Evolutionary conservation across 495 filamentous ascomycete species (phyloP).

Genomic region (Tuber borchii): DNA sequence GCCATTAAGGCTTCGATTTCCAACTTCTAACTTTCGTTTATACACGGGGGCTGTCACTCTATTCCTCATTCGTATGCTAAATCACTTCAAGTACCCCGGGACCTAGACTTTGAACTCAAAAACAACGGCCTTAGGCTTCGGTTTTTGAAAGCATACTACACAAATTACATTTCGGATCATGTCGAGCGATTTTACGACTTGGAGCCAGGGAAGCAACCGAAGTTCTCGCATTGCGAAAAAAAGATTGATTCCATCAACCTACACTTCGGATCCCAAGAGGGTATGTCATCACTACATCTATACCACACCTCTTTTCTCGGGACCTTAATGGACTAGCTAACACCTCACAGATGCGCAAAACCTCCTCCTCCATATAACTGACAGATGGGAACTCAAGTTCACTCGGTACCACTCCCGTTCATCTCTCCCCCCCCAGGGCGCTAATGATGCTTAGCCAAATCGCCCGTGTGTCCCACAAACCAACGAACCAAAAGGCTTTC

Average conservation of each 20-base stretch:
- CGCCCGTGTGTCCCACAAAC: not conserved
- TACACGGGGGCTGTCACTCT: not conserved
- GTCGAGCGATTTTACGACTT: not conserved
- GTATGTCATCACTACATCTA: not conserved
- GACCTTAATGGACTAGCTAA: not conserved
- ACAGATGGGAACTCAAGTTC: not conserved
- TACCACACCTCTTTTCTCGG: not conserved
- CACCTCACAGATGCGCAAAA: not conserved
- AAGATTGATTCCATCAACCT: not conserved
- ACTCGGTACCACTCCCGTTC: not conserved
- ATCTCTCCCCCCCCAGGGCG: not conserved
- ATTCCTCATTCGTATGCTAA: not conserved
- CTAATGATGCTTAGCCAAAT: not conserved
- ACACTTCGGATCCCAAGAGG: not conserved
- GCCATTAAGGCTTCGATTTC: not conserved
- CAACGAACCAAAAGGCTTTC: not conserved
- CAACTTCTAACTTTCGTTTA: not conserved
- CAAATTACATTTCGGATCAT: not conserved
- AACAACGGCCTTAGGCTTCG: not conserved
- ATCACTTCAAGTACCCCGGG: not conserved
- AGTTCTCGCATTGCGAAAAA: not conserved
- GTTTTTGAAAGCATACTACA: not conserved
- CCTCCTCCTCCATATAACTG: not conserved
- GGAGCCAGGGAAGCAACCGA: not conserved
- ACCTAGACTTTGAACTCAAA: not conserved